A percentile compares a stretch with the other conserved stretches of the same genome.
phyloP scores from a whole-genome alignment of 2,329 filamentous ascomycete genomes.

The Cyphellophora attinorum region DNA sequence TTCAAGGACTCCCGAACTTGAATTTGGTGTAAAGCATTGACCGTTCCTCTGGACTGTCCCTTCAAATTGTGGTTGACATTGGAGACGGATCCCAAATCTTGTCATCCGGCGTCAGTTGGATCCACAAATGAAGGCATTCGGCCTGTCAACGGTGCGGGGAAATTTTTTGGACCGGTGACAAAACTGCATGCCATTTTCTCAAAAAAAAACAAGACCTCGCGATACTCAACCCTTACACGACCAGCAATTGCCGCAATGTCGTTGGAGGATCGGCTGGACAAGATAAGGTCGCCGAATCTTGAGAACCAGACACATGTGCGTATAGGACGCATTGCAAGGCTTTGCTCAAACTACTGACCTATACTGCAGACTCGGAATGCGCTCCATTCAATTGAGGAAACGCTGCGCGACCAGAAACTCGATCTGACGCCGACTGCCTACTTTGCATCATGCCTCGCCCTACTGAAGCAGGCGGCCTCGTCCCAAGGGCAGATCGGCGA shows the following conservation, averaged over 20 bases:
- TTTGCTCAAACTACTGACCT: conserved; percentile 7
- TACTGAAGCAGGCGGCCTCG: conserved; percentile 68
- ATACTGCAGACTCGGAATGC: conserved; percentile 68
- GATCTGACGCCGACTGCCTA: conserved; percentile 80
- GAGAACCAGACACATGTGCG: conserved; percentile 87
- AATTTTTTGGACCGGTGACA: no score
- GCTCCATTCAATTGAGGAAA: conserved; percentile 84
- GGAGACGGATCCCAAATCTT: no score
- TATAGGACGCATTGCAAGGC: conserved; percentile 10
- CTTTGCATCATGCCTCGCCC: conserved; percentile 85
- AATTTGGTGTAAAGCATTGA: no score
- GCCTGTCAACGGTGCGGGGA: no score
- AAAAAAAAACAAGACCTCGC: no score
- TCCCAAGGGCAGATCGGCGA: conserved; percentile 56
- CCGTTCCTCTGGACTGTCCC: no score
- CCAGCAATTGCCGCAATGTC: conserved; percentile 27
- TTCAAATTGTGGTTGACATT: no score
- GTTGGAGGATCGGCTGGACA: conserved; percentile 86
- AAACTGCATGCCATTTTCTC: no score
- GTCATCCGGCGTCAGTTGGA: no score
- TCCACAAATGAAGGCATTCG: no score
- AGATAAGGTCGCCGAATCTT: conserved; percentile 92
- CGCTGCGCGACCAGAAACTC: conserved; percentile 77
- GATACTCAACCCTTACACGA: no score
- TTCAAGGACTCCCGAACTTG: no score